Conservation (phyloP, 257 asterid species). For the Plantago ovata region DNA sequence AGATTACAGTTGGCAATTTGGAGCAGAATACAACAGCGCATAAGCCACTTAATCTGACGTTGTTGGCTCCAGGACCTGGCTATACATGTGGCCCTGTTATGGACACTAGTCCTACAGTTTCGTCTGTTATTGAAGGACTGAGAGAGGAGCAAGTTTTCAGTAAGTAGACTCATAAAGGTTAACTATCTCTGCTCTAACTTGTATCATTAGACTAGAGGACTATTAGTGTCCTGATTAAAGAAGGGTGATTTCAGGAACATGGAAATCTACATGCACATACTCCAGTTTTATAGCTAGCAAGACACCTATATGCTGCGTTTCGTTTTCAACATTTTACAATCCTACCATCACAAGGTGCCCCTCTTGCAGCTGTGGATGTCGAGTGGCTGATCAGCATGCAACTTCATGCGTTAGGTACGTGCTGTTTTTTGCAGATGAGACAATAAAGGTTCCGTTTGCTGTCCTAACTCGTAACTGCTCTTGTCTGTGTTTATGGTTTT, state of each 20-base stretch:
- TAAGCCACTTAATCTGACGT: conserved; percentile 43
- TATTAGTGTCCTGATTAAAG: not conserved
- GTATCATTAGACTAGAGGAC: not conserved
- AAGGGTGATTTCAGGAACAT: conserved; percentile 38
- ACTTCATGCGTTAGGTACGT: conserved; percentile 60
- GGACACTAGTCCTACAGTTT: conserved; percentile 50
- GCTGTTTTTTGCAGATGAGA: not conserved
- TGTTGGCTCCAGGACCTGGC: conserved; percentile 63
- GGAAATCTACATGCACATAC: conserved; percentile 66
- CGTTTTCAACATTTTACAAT: conserved; percentile 67
- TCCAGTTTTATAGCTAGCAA: conserved; percentile 44
- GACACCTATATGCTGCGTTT: conserved; percentile 58
- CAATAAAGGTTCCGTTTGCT: too few relatives aligned
- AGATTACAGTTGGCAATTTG: conserved; percentile 54
- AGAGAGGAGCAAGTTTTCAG: conserved; percentile 64
- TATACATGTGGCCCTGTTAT: conserved; percentile 47
- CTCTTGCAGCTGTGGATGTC: conserved; percentile 72
- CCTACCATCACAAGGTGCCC: conserved; percentile 53
- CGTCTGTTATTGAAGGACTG: conserved; percentile 44
- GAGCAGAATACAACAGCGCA: conserved; percentile 33
- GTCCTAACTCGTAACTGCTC: too few relatives aligned
- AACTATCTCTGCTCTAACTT: not conserved
- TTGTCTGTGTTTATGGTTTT: conserved; percentile 2
- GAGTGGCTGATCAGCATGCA: conserved; percentile 28
- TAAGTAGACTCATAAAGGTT: conserved; percentile 26